Evolutionary conservation across 129 eudicot species (phyloP).

Genomic region (Saposhnikovia divaricata): DNA sequence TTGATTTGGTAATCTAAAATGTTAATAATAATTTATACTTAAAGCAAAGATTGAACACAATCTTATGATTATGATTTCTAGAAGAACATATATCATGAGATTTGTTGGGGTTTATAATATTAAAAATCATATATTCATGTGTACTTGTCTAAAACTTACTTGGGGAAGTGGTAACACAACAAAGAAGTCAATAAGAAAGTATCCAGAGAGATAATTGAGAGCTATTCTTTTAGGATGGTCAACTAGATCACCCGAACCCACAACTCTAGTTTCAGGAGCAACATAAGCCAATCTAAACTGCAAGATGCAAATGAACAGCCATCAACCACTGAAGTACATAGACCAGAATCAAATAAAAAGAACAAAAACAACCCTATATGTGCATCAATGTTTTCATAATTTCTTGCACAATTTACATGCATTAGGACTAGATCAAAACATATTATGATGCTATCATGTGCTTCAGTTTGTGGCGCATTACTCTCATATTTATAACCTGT

Average conservation of each 20-base stretch:
- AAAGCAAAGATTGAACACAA: background rate
- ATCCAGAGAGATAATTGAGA: slow-evolving; percentile 55
- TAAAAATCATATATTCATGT: background rate
- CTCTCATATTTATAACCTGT: background rate
- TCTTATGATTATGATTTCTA: background rate
- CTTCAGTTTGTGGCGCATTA: background rate
- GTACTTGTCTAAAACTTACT: slow-evolving; percentile 11
- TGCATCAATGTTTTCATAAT: background rate
- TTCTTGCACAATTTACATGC: background rate
- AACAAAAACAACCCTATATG: background rate
- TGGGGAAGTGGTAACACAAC: slow-evolving; percentile 86
- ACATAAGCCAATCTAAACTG: slow-evolving; percentile 73
- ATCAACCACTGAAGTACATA: background rate
- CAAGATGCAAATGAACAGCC: background rate
- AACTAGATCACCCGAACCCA: slow-evolving; percentile 89
- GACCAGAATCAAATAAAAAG: background rate
- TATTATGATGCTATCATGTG: background rate
- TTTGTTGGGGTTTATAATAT: background rate
- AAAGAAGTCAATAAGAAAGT: slow-evolving; percentile 60
- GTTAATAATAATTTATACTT: too few relatives aligned
- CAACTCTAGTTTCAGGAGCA: slow-evolving; percentile 86
- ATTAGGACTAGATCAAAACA: background rate
- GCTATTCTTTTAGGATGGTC: slow-evolving; percentile 73
- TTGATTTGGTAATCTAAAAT: background rate
- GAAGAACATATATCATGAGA: too few relatives aligned